Evolutionary conservation across 495 filamentous ascomycete genomes (phyloP), one percentile per base, ranked within the genome.

Genomic region (Neurospora sp.): DNA sequence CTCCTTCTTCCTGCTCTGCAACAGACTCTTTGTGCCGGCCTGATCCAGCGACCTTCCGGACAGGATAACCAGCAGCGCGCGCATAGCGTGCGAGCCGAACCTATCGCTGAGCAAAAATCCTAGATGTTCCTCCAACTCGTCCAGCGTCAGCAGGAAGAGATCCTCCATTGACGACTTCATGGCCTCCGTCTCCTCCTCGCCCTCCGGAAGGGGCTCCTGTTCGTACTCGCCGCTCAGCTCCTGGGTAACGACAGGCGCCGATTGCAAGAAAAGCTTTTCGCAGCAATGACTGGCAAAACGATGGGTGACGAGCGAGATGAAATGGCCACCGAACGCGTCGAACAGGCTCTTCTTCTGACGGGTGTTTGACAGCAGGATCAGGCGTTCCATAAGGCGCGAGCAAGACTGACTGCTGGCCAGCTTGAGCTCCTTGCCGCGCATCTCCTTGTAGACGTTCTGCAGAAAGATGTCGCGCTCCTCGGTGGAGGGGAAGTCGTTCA

Each of bases 251-350:
- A 92, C 83, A 0, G 91, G 89, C 20, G 94, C 94, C 10, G 92
- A 91, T 71, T 91, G 88, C 42, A 94, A 84, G 77, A 99, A 98
- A 11, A 99, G 85, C 18, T 92, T 94, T 83, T 99, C 96, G 81
- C 95, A 98, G 79, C 94, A 98, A 82, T 99, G 96, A 70, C 93
- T 93, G 5, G 96, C 96, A 78, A 99, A 99, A 38, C 94, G 91
- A 81, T 99, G 96, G 77, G 96, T 94, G 31, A 97, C 88, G 39
- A 98, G 86, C 76, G 93, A 89, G 70, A 97, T 80, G 82, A 97
- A 98, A 77, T 98, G 91, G n/a, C 92, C 91, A 53, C 86, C 88
- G 78, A 98, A 97, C 68, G 91, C 91, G 72, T 86, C 86, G 80
- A 97, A 98, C 37, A 98, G 80, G 66, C 84, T 86, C 83, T 97